These are phyloP conservation scores for Pythium utonaiense DNA, from an alignment of 352 stramenopile genomes.

Conservation along the genomic window DNA sequence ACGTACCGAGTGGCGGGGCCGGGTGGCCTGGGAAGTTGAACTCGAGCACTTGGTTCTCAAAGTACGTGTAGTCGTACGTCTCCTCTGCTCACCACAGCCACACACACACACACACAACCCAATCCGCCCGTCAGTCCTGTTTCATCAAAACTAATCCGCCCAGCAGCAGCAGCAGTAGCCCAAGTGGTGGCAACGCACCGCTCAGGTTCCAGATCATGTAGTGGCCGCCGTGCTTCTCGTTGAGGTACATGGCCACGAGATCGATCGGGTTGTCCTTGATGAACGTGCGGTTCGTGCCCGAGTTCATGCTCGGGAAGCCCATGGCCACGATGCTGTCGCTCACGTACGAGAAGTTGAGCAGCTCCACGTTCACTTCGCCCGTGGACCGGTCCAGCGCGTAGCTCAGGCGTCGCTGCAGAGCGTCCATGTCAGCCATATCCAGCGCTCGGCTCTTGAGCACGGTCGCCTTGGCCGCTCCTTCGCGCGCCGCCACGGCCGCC, in stretches of 20 bases:
- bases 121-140: neutral
- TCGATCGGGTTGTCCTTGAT: conserved; percentile 89
- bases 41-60: conserved; percentile 96
- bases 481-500: conserved; percentile 61
- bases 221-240: conserved; percentile 90
- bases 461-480: conserved; percentile 70
- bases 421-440: conserved; percentile 84
- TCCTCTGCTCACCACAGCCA: conserved; percentile 73
- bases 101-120: neutral
- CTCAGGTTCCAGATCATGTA: conserved; percentile 99
- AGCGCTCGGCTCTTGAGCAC: conserved; percentile 71
- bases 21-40: conserved; percentile 97
- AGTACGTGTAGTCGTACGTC: conserved; percentile 93
- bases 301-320: conserved; percentile 89
- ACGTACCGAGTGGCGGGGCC: conserved; percentile 89
- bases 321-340: conserved; percentile 87
- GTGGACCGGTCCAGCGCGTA: conserved; percentile 76
- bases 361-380: conserved; percentile 76
- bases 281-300: conserved; percentile 65
- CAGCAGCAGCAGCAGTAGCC: no score
- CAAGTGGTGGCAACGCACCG: conserved; percentile 27
- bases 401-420: conserved; percentile 73
- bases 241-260: conserved; percentile 92
- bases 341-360: conserved; percentile 92
- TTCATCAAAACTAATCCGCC: neutral